Evolutionary conservation across 768 basidiomycete species (phyloP), one percentile per base, ranked within the genome.

Genomic region (Boletellus sp.): DNA sequence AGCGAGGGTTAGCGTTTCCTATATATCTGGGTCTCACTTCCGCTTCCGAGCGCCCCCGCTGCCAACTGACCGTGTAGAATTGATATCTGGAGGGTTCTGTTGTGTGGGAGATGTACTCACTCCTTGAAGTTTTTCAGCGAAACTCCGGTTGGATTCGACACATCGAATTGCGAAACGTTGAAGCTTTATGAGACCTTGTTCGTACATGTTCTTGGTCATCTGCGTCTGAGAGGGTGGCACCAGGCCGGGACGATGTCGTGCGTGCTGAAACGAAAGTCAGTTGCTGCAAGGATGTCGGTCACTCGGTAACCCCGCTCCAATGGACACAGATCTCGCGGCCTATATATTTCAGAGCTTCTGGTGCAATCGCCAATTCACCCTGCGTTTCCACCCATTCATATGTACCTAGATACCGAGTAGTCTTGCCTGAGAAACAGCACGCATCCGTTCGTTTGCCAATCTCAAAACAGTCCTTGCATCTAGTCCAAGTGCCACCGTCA

Each of bases 151-250:
- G 38, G 56, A 52, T 32, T 46, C 45, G 19, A 66, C 40, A 31
- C 61, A 56, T 50, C 36, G 61, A 48, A 66, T 61, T 10, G 38
- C 59, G 42, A 66, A 57, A 45, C 65, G 64, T 36, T 56, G 51
- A 10, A 68, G 47, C 39, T 64, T 55, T 48, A 68, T 61, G 42
- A 68, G 49, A 8, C 64, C 66, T 15, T 59, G 47, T 45, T 40
- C 53, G 40, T 66, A 68, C 64, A 66, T 68, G 13, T 57, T 59
- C 12, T 45, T 45, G 33, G 62, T 57, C 62, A 66, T 66, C 39
- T 46, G 50, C 24, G 41, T 42, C 19, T 64, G 66, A 15, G 51
- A 57, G 11, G 66, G 54, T 20, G 63, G 53, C 22, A 65, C 33
- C 16, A 66, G 40, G 39, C 66, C 54, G 51, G 44, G 55, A 58